Base-by-base conservation (phyloP, 129 eudicot species). In the Ambrosia artemisiifolia region DNA sequence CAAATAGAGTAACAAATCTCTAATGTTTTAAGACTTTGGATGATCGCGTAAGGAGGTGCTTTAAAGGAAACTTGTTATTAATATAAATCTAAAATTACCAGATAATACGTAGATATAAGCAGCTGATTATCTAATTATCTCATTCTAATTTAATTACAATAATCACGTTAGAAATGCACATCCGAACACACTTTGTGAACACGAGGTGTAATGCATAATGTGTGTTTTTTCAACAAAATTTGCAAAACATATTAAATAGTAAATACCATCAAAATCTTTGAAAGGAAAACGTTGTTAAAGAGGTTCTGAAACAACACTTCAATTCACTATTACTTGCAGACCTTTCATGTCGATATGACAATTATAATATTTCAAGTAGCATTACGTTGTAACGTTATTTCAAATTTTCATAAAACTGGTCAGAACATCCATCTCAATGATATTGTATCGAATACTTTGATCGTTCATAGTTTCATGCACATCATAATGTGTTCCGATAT, bases 281-380 rank as follows among this genome's bases (percentile, higher is more conserved):
- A 44, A 67, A 67, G 14, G 40, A 67, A 14, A 24, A 12, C 47
- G 33, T 6, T n/a, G 38, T 33, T 50, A 19, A 19, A 17, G 43
- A 67, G 4, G 30, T 6, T 49, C 8, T 30, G 44, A 32, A 44
- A 3, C 13, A 49, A 34, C 19, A 16, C 49, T 33, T 35, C 44
- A 36, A 70, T 70, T 48, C 42, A 6, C 53, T 71, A 42, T 71
- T 6, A 54, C 16, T 71, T 48, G n/a, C 48, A 50, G 38, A 68
- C 61, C 61, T 69, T 69, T 50, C 30, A 43, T 16, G 14, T 5
- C 34, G 7, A 67, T 4, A 47, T 33, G 43, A 14, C 32, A 40
- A 56, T 40, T 42, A 46, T 17, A 43, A 24, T 57, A 71, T 42
- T 49, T 24, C 75, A 70, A 71, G 36, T 1, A 28, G 76, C 67